phyloP scores from a whole-genome alignment of 2,329 filamentous ascomycete species.

The Coniochaeta sp. region DNA sequence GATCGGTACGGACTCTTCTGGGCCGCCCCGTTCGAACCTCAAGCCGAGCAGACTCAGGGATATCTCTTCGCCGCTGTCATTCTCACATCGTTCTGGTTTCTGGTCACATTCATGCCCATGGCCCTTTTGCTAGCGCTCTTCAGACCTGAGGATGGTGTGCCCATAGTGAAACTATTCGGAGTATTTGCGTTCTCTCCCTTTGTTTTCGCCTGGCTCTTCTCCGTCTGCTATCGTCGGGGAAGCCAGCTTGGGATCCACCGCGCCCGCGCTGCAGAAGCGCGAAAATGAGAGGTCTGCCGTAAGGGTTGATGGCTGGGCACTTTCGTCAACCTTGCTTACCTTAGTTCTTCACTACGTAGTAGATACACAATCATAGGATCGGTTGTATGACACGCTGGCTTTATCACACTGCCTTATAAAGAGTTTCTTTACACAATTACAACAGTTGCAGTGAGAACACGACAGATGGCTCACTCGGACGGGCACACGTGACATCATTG shows the following conservation, averaged over 20 bases:
- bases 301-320: background rate
- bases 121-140: background rate
- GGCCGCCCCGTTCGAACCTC: background rate
- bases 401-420: background rate
- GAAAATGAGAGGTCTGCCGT: background rate
- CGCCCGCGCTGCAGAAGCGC: background rate
- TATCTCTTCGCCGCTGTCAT: background rate
- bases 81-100: background rate
- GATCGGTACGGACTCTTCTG: conserved; percentile 1
- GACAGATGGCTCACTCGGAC: background rate
- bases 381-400: background rate
- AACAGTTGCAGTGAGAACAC: background rate
- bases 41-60: background rate
- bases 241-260: background rate
- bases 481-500: too few relatives aligned
- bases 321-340: background rate
- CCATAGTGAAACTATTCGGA: background rate
- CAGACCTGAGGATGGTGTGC: background rate
- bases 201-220: background rate
- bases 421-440: background rate
- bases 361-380: background rate
- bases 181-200: background rate
- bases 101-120: background rate
- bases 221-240: background rate
- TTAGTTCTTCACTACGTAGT: background rate